Percentiles rank a stretch among this genome's conserved stretches.
These are phyloP conservation scores for Xerocomus subilludens DNA, from an alignment of 1,284 basidiomycete species.

Conservation along the genomic window DNA sequence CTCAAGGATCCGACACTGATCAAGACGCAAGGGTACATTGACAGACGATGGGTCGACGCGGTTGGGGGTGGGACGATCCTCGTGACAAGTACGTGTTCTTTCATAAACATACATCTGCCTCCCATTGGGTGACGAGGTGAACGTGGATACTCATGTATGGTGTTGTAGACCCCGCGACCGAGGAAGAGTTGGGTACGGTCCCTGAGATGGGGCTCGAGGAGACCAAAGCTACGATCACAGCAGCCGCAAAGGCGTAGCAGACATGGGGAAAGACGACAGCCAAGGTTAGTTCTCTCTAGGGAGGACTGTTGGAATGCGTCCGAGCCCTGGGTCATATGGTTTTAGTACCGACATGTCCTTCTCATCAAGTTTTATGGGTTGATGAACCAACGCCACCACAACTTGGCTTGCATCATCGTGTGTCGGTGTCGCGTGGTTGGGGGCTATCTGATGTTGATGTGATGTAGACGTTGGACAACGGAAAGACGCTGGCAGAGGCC, in stretches of 20 bases:
- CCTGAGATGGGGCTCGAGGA: constrained; percentile 90
- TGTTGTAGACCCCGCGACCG: constrained; percentile 82
- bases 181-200: constrained; percentile 79
- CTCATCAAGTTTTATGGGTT: constrained; percentile 77
- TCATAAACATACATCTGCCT: neutral
- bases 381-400: constrained; percentile 84
- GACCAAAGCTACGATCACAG: constrained; percentile 81
- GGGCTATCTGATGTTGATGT: constrained; percentile 31
- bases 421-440: constrained; percentile 47
- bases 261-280: constrained; percentile 85
- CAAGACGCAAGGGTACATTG: constrained; percentile 80
- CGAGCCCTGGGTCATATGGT: neutral
- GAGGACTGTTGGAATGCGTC: neutral
- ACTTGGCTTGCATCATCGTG: constrained; percentile 84
- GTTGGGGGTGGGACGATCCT: constrained; percentile 74
- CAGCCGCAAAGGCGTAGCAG: constrained; percentile 80
- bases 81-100: constrained; percentile 73
- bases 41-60: constrained; percentile 86
- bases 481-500: constrained; percentile 86
- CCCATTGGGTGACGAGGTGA: neutral
- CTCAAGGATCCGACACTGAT: constrained; percentile 81
- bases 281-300: constrained; percentile 61
- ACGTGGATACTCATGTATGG: constrained; percentile 16
- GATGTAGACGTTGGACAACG: constrained; percentile 87
- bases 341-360: constrained; percentile 80